Conservation (phyloP, 768 basidiomycete genomes). For the Hortiboletus flavorubellus region DNA sequence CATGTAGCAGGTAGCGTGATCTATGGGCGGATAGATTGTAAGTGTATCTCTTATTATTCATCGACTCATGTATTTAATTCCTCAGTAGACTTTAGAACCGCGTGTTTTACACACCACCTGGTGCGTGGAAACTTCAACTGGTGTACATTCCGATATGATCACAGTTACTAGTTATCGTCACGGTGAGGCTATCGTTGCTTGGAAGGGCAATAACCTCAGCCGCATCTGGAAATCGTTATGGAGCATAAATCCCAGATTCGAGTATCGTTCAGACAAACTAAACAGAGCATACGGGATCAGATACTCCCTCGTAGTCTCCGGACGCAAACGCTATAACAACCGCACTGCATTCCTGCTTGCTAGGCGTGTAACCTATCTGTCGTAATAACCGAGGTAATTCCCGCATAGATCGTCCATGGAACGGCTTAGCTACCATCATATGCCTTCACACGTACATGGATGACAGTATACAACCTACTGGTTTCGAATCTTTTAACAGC, state of each 20-base stretch:
- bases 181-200: neutral
- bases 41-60: neutral
- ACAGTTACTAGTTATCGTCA: neutral
- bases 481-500: neutral
- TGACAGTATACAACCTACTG: neutral
- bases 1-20: neutral
- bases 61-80: constrained; percentile 26
- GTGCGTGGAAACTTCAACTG: no score
- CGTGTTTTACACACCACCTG: neutral
- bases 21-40: neutral
- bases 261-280: neutral
- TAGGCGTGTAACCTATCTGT: neutral
- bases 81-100: constrained; percentile 32
- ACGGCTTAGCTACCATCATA: neutral
- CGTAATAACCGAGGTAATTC: neutral
- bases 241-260: neutral
- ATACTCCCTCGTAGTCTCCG: neutral
- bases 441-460: neutral
- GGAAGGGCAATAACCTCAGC: constrained; percentile 38
- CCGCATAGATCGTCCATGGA: neutral
- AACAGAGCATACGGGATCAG: neutral
- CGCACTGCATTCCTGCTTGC: neutral
- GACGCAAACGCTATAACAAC: neutral
- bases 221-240: neutral
- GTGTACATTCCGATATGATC: neutral